A percentile compares a stretch with the other conserved stretches of the same genome.
Evolutionary conservation across 1,284 basidiomycete species (phyloP).

Genomic region (Sanghuangporus sanghuang): DNA sequence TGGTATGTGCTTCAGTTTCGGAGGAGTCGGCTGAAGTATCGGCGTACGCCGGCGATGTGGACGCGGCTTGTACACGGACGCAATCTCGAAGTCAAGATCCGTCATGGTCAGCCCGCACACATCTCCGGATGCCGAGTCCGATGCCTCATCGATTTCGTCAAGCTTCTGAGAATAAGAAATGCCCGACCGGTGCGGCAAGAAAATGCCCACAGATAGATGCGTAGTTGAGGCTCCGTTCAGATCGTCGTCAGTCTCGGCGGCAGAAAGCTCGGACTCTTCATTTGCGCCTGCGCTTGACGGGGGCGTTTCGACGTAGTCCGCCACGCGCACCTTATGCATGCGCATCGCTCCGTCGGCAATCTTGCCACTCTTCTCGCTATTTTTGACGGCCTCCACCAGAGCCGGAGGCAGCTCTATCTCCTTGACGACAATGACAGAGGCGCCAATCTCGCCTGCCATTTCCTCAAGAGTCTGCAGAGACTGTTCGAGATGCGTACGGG

Average conservation of each 20-base stretch:
- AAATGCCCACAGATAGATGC: neutral
- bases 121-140: slow-evolving; percentile 19
- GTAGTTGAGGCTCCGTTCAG: neutral
- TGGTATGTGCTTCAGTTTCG: neutral
- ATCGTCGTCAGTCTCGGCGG: slow-evolving; percentile 10
- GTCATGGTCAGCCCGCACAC: slow-evolving; percentile 16
- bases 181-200: neutral
- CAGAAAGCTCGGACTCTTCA: slow-evolving; percentile 31
- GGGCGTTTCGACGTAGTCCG: slow-evolving; percentile 11
- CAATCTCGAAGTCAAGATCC: slow-evolving; percentile 56
- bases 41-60: slow-evolving; percentile 45
- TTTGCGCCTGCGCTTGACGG: slow-evolving; percentile 37
- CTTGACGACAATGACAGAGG: slow-evolving; percentile 82
- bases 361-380: neutral
- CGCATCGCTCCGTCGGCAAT: slow-evolving; percentile 17
- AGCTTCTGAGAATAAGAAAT: neutral
- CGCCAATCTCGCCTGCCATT: slow-evolving; percentile 92
- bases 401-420: slow-evolving; percentile 68
- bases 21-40: neutral
- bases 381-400: neutral
- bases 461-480: slow-evolving; percentile 80
- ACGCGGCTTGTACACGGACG: slow-evolving; percentile 65
- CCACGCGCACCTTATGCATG: slow-evolving; percentile 13
- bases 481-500: slow-evolving; percentile 68
- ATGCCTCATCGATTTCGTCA: neutral